phyloP scores from a whole-genome alignment of 2,329 filamentous ascomycete species.

The Botryotinia calthae region DNA sequence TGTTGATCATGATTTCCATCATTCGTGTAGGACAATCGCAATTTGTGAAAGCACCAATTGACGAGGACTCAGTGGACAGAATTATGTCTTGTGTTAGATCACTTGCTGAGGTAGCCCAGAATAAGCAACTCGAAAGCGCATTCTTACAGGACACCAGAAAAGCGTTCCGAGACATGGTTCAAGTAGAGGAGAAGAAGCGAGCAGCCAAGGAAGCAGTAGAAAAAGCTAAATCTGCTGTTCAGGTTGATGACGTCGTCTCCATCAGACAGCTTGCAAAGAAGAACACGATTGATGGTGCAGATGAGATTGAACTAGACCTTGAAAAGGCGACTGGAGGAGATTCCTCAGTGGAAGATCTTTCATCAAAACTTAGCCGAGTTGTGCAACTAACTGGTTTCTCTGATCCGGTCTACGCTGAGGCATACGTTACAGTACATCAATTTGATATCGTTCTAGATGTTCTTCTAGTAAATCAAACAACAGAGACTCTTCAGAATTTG shows the following conservation, averaged over 20 bases:
- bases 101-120: conserved; percentile 82
- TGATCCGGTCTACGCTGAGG: conserved; percentile 96
- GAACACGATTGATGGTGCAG: conserved; percentile 74
- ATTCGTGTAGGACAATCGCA: conserved; percentile 98
- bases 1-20: conserved; percentile 99
- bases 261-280: conserved; percentile 94
- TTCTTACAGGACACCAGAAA: conserved; percentile 94
- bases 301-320: conserved; percentile 85
- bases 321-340: conserved; percentile 95
- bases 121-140: conserved; percentile 86
- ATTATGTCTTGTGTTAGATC: conserved; percentile 97
- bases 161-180: conserved; percentile 95
- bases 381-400: conserved; percentile 98
- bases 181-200: conserved; percentile 95
- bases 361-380: conserved; percentile 91
- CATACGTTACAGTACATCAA: conserved; percentile 97
- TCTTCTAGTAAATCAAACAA: conserved; percentile 93
- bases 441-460: conserved; percentile 98
- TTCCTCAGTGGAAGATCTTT: conserved; percentile 76
- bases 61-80: conserved; percentile 96
- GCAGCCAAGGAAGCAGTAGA: conserved; percentile 90
- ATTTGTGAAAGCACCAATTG: conserved; percentile 95
- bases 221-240: conserved; percentile 89
- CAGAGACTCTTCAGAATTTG: conserved; percentile 92
- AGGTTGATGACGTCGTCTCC: conserved; percentile 90